phyloP scores from a whole-genome alignment of 371 early-diverging fungal genomes.

The Saksenaea oblongispora region DNA sequence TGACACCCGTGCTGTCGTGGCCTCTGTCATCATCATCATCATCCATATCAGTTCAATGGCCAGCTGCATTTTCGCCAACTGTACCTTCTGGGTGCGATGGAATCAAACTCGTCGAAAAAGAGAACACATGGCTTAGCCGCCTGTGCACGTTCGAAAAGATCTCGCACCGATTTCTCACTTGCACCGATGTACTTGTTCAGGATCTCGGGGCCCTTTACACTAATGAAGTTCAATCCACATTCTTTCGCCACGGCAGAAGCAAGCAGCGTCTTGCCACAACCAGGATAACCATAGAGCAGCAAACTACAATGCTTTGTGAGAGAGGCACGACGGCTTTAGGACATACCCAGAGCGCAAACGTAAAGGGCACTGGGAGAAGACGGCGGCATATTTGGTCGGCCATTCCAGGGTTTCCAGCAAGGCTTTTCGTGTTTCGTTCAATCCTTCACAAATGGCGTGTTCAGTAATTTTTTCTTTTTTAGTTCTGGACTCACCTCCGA shows the following conservation, averaged over 20 bases:
- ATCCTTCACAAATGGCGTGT: conserved; percentile 38
- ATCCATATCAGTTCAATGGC: not conserved
- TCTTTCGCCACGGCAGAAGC: conserved; percentile 93
- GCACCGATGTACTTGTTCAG: conserved; percentile 98
- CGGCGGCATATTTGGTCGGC: conserved; percentile 90
- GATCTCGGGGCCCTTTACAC: conserved; percentile 95
- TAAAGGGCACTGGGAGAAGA: conserved; percentile 86
- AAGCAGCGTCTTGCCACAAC: conserved; percentile 92
- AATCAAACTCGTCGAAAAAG: conserved; percentile 98
- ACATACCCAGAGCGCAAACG: conserved; percentile 91
- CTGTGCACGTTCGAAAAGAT: conserved; percentile 93
- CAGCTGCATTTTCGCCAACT: no score
- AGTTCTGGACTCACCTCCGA: conserved; percentile 65
- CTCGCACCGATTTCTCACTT: conserved; percentile 85
- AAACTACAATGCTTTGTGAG: no score
- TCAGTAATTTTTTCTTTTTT: not conserved
- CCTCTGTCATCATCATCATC: conserved; percentile 53
- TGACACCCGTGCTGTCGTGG: conserved; percentile 91
- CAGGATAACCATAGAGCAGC: conserved; percentile 93
- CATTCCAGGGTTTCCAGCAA: conserved; percentile 92
- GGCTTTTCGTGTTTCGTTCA: conserved; percentile 78
- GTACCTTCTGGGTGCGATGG: conserved; percentile 86
- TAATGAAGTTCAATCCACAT: conserved; percentile 92
- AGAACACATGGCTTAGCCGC: conserved; percentile 88
- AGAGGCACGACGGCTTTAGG: no score